Evolutionary conservation across 1,284 basidiomycete genomes (phyloP).

Genomic region (Coriolopsis trogii): DNA sequence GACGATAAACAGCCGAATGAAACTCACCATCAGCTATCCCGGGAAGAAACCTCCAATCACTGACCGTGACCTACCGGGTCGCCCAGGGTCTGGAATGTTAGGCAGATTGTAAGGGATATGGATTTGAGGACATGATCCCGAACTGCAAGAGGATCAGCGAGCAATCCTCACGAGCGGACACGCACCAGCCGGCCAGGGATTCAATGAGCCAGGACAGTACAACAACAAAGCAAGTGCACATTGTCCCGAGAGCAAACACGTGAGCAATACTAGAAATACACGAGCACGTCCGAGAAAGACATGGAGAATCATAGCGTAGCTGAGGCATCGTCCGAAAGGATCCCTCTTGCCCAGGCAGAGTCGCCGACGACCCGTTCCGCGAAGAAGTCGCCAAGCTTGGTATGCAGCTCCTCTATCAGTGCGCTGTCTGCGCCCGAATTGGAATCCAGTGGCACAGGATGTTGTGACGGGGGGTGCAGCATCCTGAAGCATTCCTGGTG

Average conservation of each 20-base stretch:
- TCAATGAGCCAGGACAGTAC: background rate
- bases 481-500: slow-evolving; percentile 59
- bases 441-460: slow-evolving; percentile 57
- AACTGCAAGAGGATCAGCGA: too few relatives aligned
- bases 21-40: too few relatives aligned
- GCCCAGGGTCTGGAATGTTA: too few relatives aligned
- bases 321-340: slow-evolving; percentile 42
- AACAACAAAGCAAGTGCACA: slow-evolving; percentile 10
- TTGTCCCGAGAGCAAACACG: slow-evolving; percentile 12
- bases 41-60: too few relatives aligned
- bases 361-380: slow-evolving; percentile 57
- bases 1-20: too few relatives aligned
- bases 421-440: slow-evolving; percentile 49
- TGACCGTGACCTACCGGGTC: too few relatives aligned
- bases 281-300: background rate
- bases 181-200: background rate
- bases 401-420: slow-evolving; percentile 49
- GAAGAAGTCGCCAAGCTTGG: slow-evolving; percentile 64
- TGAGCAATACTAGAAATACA: slow-evolving; percentile 17
- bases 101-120: too few relatives aligned
- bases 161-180: too few relatives aligned
- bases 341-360: slow-evolving; percentile 59
- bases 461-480: slow-evolving; percentile 56
- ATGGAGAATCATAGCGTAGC: slow-evolving; percentile 3
- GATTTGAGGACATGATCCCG: too few relatives aligned